Percentiles rank a stretch among this genome's conserved stretches.
These are phyloP conservation scores for Paramecium primaurelia DNA, from an alignment of 73 alveolate genomes.

Conservation along the genomic window DNA sequence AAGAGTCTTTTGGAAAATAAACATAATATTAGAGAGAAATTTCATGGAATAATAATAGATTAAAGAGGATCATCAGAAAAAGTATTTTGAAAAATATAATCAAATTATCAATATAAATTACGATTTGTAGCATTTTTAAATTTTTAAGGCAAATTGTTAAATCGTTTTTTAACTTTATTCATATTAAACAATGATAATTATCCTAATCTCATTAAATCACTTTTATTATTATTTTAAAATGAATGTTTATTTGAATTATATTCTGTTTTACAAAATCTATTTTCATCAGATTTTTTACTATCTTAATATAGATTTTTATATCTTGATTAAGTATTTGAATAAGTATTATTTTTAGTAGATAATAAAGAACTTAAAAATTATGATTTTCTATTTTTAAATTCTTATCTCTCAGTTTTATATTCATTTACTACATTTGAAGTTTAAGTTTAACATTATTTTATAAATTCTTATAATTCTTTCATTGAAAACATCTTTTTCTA, in stretches of 20 bases:
- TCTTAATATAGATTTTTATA: background rate
- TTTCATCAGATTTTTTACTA: background rate
- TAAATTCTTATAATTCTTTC: background rate
- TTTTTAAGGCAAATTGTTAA: background rate
- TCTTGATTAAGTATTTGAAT: conserved; percentile 7
- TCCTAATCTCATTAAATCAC: background rate
- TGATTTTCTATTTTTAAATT: background rate
- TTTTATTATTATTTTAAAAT: background rate
- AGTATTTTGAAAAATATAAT: conserved; percentile 9
- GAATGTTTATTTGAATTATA: background rate
- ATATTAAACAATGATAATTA: conserved; percentile 11
- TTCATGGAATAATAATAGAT: conserved; percentile 23
- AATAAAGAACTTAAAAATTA: background rate
- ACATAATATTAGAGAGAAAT: background rate
- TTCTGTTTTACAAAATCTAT: background rate
- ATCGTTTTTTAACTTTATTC: background rate
- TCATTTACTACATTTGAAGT: background rate
- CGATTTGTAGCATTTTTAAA: conserved; percentile 14
- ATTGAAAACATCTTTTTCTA: background rate
- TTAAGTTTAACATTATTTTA: background rate
- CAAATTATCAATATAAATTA: conserved; percentile 5
- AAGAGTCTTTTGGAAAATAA: background rate
- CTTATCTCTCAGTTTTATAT: background rate
- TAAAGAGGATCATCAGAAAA: conserved; percentile 43
- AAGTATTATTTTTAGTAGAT: background rate